Evolutionary conservation across 2,329 filamentous ascomycete species (phyloP).

Genomic region (Fusarium papillatum): DNA sequence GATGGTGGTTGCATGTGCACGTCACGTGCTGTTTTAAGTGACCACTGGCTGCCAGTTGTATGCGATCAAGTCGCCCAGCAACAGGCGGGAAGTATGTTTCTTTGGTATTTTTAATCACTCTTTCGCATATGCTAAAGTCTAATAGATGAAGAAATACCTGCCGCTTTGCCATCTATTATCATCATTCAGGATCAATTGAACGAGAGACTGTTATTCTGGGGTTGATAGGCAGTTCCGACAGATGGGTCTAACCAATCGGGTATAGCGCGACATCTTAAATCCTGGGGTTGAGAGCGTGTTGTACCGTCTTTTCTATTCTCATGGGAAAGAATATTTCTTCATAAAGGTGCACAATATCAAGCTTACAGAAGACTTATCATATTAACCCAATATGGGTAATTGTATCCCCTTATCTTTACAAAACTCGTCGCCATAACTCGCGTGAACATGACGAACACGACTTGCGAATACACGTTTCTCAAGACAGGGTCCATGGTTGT

Average conservation of each 20-base stretch:
- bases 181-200: neutral
- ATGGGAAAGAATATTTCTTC: neutral
- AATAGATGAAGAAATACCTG: neutral
- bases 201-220: neutral
- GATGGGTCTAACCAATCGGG: neutral
- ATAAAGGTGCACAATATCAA: neutral
- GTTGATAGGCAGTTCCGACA: neutral
- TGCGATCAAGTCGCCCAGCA: neutral
- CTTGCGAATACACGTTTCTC: neutral
- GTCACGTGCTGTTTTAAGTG: slow-evolving; percentile 26
- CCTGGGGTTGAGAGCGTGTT: neutral
- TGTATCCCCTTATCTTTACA: neutral
- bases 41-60: neutral
- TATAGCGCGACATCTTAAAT: neutral
- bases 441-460: neutral
- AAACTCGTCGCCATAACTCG: neutral
- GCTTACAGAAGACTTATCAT: neutral
- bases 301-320: neutral
- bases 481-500: neutral
- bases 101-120: neutral
- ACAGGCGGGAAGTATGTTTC: neutral
- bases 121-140: neutral
- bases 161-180: neutral
- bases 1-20: slow-evolving; percentile 24
- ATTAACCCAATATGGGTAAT: neutral